phyloP scores from a whole-genome alignment of 2,329 filamentous ascomycete species.

The Parastagonospora avenae region DNA sequence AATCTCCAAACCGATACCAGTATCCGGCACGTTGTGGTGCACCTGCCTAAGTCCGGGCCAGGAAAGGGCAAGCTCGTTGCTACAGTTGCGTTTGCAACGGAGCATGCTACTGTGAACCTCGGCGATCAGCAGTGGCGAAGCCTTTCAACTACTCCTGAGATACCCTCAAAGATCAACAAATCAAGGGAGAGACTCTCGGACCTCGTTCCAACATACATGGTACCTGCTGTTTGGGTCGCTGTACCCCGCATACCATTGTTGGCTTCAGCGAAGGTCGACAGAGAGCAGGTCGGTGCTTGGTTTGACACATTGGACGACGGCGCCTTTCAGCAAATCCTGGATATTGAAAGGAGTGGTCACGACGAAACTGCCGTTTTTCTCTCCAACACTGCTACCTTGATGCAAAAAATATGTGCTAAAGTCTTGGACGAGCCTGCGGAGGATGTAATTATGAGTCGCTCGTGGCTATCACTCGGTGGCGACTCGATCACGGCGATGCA shows the following conservation, averaged over 20 bases:
- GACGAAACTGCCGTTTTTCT: conserved; percentile 17
- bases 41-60: conserved; percentile 49
- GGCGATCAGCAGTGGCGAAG: conserved; percentile 30
- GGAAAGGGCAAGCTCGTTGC: conserved; percentile 53
- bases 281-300: conserved; percentile 50
- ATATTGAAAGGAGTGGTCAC: conserved; percentile 33
- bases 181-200: conserved; percentile 35
- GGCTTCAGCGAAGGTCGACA: conserved; percentile 38
- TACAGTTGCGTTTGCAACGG: conserved; percentile 47
- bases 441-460: conserved; percentile 29
- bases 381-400: conserved; percentile 15
- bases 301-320: conserved; percentile 49
- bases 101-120: conserved; percentile 12
- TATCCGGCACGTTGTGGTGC: conserved; percentile 50
- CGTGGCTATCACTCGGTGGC: conserved; percentile 41
- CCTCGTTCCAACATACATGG: conserved; percentile 39
- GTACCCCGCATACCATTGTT: conserved; percentile 40
- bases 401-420: conserved; percentile 49
- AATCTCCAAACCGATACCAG: conserved; percentile 29
- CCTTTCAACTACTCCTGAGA: conserved; percentile 37
- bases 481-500: conserved; percentile 44
- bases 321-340: conserved; percentile 48
- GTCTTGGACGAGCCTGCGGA: conserved; percentile 47
- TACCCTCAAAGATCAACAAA: conserved; percentile 35
- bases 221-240: conserved; percentile 43